phyloP scores from a whole-genome alignment of 2,329 filamentous ascomycete genomes.

The Fusarium buharicum region DNA sequence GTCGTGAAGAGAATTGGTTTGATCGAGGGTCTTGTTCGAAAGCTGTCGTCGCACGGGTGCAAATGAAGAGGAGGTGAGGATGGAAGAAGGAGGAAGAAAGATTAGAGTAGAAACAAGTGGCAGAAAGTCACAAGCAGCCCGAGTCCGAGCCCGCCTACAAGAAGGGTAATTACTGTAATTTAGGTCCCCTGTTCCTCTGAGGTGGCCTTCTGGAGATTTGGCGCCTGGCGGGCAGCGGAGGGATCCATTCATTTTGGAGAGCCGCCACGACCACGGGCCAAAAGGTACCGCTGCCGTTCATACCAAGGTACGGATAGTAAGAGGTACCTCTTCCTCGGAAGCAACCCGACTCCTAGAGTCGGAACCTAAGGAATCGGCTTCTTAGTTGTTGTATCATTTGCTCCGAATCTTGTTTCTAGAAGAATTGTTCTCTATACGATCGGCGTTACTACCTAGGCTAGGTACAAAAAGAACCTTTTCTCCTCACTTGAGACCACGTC shows the following conservation, averaged over 20 bases:
- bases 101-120: conserved; percentile 17
- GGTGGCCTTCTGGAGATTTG: conserved; percentile 31
- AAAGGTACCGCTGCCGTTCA: neutral
- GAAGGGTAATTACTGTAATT: conserved; percentile 18
- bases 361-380: neutral
- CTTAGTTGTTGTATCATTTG: too few relatives aligned
- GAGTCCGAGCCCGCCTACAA: too few relatives aligned
- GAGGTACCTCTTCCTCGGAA: conserved; percentile 16
- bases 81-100: conserved; percentile 16
- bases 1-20: conserved; percentile 22
- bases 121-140: conserved; percentile 22
- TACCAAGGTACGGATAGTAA: too few relatives aligned
- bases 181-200: conserved; percentile 36
- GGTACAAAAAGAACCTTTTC: neutral
- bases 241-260: conserved; percentile 5
- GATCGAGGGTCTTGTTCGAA: conserved; percentile 16
- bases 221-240: conserved; percentile 17
- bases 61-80: conserved; percentile 18
- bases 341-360: neutral
- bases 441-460: neutral
- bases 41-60: conserved; percentile 29
- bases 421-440: neutral
- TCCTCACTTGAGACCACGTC: conserved; percentile 22
- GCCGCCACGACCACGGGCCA: neutral
- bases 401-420: neutral